Conservation (phyloP, 2,329 filamentous ascomycete species). For the Trichoderma citrinoviride region DNA sequence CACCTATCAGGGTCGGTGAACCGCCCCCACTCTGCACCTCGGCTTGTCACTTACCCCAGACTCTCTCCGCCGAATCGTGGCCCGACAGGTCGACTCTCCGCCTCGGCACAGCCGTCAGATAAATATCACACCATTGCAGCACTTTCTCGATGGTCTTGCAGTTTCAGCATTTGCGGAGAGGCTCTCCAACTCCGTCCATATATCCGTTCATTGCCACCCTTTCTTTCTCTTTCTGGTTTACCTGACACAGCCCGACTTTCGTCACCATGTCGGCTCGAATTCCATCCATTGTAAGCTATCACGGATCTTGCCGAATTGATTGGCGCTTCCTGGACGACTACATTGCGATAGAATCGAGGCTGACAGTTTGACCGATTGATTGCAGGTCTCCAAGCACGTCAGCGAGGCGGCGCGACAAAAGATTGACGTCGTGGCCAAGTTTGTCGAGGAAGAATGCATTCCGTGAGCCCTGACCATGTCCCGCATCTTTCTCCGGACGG, state of each 20-base stretch:
- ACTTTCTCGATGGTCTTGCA: not conserved
- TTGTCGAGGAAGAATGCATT: slow-evolving; percentile 94
- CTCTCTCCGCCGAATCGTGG: slow-evolving; percentile 12
- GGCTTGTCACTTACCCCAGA: slow-evolving; percentile 23
- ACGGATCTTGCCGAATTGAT: not conserved
- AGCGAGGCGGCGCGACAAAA: slow-evolving; percentile 83
- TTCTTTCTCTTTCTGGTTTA: not conserved
- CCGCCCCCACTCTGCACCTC: slow-evolving; percentile 18
- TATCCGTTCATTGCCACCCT: not conserved
- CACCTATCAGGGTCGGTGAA: not conserved
- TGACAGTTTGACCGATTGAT: not conserved
- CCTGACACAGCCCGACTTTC: not conserved
- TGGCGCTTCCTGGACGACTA: not conserved
- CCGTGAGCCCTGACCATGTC: slow-evolving; percentile 51
- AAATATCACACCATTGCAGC: slow-evolving; percentile 17
- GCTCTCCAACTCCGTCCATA: not conserved
- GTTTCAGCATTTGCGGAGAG: not conserved
- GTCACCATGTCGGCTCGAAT: slow-evolving; percentile 35
- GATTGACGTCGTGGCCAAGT: slow-evolving; percentile 85
- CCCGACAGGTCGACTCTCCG: slow-evolving; percentile 12
- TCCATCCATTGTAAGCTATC: slow-evolving; percentile 34
- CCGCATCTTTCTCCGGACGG: not conserved
- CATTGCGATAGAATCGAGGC: not conserved
- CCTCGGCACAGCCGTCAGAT: slow-evolving; percentile 17
- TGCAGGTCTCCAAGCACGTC: slow-evolving; percentile 57